phyloP scores from a whole-genome alignment of 495 filamentous ascomycete genomes.

The Astrothelium macrocarpum region DNA sequence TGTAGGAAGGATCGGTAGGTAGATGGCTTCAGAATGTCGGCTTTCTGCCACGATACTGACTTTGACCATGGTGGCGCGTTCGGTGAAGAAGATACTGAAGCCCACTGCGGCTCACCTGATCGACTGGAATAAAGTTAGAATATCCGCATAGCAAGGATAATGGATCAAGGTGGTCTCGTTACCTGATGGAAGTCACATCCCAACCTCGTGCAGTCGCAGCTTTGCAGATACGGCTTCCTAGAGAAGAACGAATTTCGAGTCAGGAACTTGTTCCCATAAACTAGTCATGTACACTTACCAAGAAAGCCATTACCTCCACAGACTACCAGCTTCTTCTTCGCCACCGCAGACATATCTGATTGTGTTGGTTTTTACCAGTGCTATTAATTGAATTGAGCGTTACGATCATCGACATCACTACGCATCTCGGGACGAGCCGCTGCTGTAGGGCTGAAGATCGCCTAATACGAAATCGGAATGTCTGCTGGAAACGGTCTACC shows the following conservation, averaged over 20 bases:
- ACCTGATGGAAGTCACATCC: slow-evolving; percentile 85
- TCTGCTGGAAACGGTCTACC: neutral
- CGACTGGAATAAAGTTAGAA: slow-evolving; percentile 46
- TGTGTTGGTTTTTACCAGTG: neutral
- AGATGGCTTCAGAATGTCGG: slow-evolving; percentile 71
- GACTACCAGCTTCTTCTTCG: slow-evolving; percentile 66
- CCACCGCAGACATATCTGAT: slow-evolving; percentile 34
- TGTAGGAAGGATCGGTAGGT: slow-evolving; percentile 64
- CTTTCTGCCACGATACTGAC: slow-evolving; percentile 75
- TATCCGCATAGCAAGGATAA: neutral
- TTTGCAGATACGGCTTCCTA: slow-evolving; percentile 83
- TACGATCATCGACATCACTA: neutral
- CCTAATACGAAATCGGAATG: neutral
- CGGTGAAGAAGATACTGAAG: slow-evolving; percentile 59
- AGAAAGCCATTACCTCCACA: slow-evolving; percentile 94
- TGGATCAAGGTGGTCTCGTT: slow-evolving; percentile 16
- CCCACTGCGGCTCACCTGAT: slow-evolving; percentile 81
- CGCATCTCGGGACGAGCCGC: neutral
- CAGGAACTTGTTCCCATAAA: neutral
- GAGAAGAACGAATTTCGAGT: neutral
- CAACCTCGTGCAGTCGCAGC: slow-evolving; percentile 71
- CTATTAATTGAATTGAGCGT: neutral
- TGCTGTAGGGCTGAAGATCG: neutral
- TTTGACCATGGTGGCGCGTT: slow-evolving; percentile 70
- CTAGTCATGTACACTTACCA: slow-evolving; percentile 33